These are phyloP conservation scores for Pestalotiopsis sp. DNA, from an alignment of 2,329 filamentous ascomycete species.

Conservation along the genomic window DNA sequence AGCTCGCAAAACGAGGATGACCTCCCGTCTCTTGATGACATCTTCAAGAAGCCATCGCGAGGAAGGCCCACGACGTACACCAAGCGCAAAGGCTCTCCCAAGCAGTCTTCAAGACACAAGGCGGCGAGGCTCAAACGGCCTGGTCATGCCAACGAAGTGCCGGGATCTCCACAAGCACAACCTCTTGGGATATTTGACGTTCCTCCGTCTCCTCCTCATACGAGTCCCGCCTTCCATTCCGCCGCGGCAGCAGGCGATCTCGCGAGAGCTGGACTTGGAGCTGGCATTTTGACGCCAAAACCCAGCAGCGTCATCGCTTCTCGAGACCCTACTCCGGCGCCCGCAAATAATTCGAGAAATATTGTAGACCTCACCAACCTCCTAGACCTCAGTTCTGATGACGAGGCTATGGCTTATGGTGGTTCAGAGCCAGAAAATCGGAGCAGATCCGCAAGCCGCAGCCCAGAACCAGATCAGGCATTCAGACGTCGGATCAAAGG, in stretches of 20 bases:
- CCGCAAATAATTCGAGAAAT: slow-evolving; percentile 17
- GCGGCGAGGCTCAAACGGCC: slow-evolving; percentile 22
- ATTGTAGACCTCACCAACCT: slow-evolving; percentile 30
- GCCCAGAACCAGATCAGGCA: slow-evolving; percentile 29
- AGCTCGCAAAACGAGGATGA: slow-evolving; percentile 34
- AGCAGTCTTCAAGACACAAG: slow-evolving; percentile 27
- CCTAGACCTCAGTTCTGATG: slow-evolving; percentile 22
- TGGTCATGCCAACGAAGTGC: slow-evolving; percentile 8
- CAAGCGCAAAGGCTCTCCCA: slow-evolving; percentile 31
- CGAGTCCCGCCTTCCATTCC: slow-evolving; percentile 34
- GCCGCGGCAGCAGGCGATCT: slow-evolving; percentile 16
- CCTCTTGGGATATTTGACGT: slow-evolving; percentile 36
- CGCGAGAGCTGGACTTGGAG: slow-evolving; percentile 15
- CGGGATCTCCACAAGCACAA: slow-evolving; percentile 18
- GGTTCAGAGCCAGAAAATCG: slow-evolving; percentile 43
- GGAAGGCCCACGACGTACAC: slow-evolving; percentile 13
- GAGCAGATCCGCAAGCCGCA: slow-evolving; percentile 17
- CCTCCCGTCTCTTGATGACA: slow-evolving; percentile 32
- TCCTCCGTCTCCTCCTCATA: slow-evolving; percentile 41
- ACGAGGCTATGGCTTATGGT: slow-evolving; percentile 16
- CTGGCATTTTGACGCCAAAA: slow-evolving; percentile 28
- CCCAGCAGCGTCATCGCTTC: slow-evolving; percentile 30
- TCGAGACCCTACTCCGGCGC: slow-evolving; percentile 27
- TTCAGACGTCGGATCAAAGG: slow-evolving; percentile 50
- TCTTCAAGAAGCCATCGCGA: slow-evolving; percentile 29